Base-by-base conservation (phyloP, 2,329 filamentous ascomycete genomes). In the Tympanopsis confertula region DNA sequence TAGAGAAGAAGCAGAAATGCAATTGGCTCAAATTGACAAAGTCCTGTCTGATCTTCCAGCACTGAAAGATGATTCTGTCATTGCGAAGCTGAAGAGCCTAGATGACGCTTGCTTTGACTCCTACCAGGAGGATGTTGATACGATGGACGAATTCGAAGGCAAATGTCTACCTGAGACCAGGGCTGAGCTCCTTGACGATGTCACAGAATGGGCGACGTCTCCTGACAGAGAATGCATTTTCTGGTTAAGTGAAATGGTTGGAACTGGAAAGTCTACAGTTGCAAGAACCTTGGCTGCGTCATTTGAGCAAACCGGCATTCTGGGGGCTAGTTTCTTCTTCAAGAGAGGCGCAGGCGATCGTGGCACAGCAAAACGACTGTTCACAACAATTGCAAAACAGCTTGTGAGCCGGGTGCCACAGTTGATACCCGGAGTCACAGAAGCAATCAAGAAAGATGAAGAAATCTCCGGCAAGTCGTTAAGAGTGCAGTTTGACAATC, bases 261-360 rank as follows among this genome's bases (percentile, higher is more conserved):
- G 56, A 18, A 54, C 51, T 7, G 49, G 52, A 20, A 55, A 55
- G 38, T 55, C 54, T 2, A 59, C 55, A 2, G 51, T 61, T 37
- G 47, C 57, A 19, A 47, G 52, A 14, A 60, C 53, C 5, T 38
- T 61, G 13, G 51, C 56, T 19, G 42, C 42, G 14, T 40, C 13
- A 4, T 38, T 52, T 19, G 39, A 41, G 10, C 38, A 47, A 2
- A 41, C 40, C 5, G 26, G 42, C 5, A 15, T 42, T 15, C 43
- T 57, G 13, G 49, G 41, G 14, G 51, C 47, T 10, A 56, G 51
- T 39, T 57, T 57, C 38, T 57, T 55, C 44, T 60, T 59, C 39
- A 54, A 53, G 33, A 47, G 48, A 39, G 53, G 50, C 4, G 49
- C 53, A 41, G 47, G 38, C 5, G 49, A 54, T 41, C 41, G 50